Conservation (phyloP, 164 flowering plant genomes). For the Amborella trichopoda region DNA sequence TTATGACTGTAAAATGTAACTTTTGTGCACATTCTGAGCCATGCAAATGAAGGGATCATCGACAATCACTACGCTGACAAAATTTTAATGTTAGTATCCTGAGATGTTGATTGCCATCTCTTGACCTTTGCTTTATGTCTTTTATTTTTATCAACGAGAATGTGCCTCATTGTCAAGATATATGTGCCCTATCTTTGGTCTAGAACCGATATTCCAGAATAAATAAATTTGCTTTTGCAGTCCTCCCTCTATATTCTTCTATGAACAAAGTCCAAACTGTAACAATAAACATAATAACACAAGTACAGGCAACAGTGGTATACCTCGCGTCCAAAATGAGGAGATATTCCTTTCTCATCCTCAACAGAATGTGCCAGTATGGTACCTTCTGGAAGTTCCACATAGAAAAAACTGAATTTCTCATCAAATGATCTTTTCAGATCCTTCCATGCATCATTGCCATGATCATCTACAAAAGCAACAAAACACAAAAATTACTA, state of each 20-base stretch:
- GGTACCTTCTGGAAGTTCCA: slow-evolving; percentile 74
- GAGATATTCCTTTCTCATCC: slow-evolving; percentile 68
- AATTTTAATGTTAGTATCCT: too few relatives aligned
- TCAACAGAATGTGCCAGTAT: slow-evolving; percentile 49
- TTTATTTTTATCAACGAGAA: too few relatives aligned
- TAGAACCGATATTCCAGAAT: not conserved
- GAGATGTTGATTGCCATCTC: too few relatives aligned
- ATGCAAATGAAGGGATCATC: too few relatives aligned
- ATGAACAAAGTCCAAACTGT: not conserved
- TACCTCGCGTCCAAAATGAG: slow-evolving; percentile 97
- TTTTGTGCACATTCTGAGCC: too few relatives aligned
- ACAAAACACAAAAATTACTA: not conserved
- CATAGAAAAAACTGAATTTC: slow-evolving; percentile 56
- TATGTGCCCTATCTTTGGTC: not conserved
- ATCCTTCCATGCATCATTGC: slow-evolving; percentile 20
- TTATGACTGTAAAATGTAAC: too few relatives aligned
- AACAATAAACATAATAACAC: not conserved
- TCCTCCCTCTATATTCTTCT: not conserved
- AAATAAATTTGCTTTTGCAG: too few relatives aligned
- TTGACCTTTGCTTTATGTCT: too few relatives aligned
- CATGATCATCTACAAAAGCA: not conserved
- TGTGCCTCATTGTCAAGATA: not conserved
- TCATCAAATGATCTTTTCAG: slow-evolving; percentile 33
- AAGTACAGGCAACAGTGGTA: not conserved
- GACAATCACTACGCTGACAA: too few relatives aligned